A percentile compares a stretch with the other conserved stretches of the same genome.
These are phyloP conservation scores for Hypoxylon lienhwacheense DNA, from an alignment of 495 filamentous ascomycete species.

Conservation along the genomic window DNA sequence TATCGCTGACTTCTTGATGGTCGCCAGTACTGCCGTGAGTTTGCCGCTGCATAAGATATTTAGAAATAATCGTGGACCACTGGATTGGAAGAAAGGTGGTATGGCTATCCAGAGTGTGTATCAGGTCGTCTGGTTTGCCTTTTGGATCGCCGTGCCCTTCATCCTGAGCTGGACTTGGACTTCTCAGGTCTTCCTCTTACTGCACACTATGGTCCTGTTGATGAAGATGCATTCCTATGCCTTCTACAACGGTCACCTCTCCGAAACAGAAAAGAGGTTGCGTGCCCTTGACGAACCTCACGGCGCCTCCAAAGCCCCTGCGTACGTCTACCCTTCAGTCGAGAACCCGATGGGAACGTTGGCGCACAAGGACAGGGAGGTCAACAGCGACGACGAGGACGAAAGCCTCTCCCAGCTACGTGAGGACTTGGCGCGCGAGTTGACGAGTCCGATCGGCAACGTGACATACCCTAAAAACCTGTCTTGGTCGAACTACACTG, in stretches of 20 bases:
- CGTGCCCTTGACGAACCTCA: constrained; percentile 76
- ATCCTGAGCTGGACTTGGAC: constrained; percentile 87
- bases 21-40: constrained; percentile 66
- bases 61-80: constrained; percentile 50
- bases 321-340: constrained; percentile 74
- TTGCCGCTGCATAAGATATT: constrained; percentile 76
- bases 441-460: constrained; percentile 84
- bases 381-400: constrained; percentile 41
- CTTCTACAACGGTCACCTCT: constrained; percentile 96
- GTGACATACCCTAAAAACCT: constrained; percentile 92
- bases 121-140: constrained; percentile 73
- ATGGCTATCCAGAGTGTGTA: constrained; percentile 79
- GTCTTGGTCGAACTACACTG: constrained; percentile 74
- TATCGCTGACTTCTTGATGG: constrained; percentile 83
- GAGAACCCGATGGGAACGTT: constrained; percentile 53
- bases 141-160: constrained; percentile 92
- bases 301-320: constrained; percentile 66
- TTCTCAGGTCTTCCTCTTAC: constrained; percentile 89
- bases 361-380: constrained; percentile 28
- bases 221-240: constrained; percentile 99
- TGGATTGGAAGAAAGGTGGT: constrained; percentile 76
- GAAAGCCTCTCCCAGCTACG: constrained; percentile 67
- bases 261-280: constrained; percentile 78
- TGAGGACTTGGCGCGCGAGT: constrained; percentile 84
- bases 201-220: constrained; percentile 85